phyloP scores from a whole-genome alignment of 805 yeast genomes.

The Lipomyces sp. region DNA sequence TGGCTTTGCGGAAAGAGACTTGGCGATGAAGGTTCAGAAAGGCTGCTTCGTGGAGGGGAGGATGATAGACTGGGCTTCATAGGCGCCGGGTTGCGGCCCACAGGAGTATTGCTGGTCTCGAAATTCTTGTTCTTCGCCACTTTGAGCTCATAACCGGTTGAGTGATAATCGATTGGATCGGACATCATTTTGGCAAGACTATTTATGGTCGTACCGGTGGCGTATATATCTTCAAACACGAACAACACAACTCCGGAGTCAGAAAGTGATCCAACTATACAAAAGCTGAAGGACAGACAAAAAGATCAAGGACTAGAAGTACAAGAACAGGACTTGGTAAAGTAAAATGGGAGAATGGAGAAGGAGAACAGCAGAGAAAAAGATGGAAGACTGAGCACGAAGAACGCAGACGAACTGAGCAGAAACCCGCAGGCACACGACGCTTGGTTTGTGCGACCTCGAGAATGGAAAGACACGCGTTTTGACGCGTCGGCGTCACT shows the following conservation, averaged over 20 bases:
- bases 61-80: constrained; percentile 7
- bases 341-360: background rate
- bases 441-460: constrained; percentile 13
- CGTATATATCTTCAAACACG: background rate
- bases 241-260: background rate
- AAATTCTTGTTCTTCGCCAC: background rate
- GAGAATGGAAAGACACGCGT: background rate
- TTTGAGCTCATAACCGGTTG: constrained; percentile 13
- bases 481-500: too few species aligned
- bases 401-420: background rate
- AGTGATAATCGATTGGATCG: constrained; percentile 26
- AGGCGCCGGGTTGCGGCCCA: background rate
- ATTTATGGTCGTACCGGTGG: constrained; percentile 5
- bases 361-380: constrained; percentile 1
- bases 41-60: constrained; percentile 17
- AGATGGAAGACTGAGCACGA: constrained; percentile 3
- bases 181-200: constrained; percentile 9
- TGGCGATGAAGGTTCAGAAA: constrained; percentile 2
- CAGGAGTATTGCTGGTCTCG: background rate
- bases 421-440: background rate
- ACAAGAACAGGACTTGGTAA: background rate
- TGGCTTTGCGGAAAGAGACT: background rate
- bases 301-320: constrained; percentile 11
- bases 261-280: background rate
- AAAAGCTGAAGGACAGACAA: constrained; percentile 3